phyloP scores from a whole-genome alignment of 2,329 filamentous ascomycete species.

The Sporothrix globosa region DNA sequence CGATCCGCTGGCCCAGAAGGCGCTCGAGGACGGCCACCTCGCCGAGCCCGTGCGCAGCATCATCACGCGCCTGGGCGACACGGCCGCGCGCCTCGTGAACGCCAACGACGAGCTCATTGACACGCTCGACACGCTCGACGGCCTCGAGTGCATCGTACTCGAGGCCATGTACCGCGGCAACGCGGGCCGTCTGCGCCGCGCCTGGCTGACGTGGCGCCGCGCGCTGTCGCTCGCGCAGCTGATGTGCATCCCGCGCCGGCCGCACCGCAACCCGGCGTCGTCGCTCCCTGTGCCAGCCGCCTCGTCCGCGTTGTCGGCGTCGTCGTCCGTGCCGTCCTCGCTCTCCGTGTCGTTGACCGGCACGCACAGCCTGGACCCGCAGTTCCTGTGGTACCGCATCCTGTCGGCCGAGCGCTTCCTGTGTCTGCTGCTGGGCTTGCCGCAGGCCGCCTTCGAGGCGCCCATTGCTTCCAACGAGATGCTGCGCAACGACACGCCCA shows the following conservation, averaged over 20 bases:
- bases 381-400: conserved; percentile 52
- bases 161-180: conserved; percentile 54
- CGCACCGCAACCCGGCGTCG: conserved; percentile 19
- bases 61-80: conserved; percentile 27
- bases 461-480: conserved; percentile 38
- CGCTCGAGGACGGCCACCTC: conserved; percentile 29
- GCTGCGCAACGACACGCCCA: conserved; percentile 40
- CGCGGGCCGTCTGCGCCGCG: conserved; percentile 50
- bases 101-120: conserved; percentile 52
- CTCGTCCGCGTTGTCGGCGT: not conserved
- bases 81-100: conserved; percentile 45
- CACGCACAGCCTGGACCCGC: conserved; percentile 40
- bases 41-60: conserved; percentile 36
- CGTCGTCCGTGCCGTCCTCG: conserved; percentile 1
- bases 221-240: conserved; percentile 45
- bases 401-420: conserved; percentile 52
- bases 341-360: not conserved
- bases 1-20: conserved; percentile 27
- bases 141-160: conserved; percentile 55
- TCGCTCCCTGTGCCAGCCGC: not conserved
- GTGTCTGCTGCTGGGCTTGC: conserved; percentile 53
- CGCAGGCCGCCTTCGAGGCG: conserved; percentile 43
- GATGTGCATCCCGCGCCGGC: conserved; percentile 30
- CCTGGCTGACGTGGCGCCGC: conserved; percentile 52
- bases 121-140: conserved; percentile 51